Percentiles rank a stretch among this genome's conserved stretches.
Evolutionary conservation across 768 basidiomycete genomes (phyloP).

Genomic region (Leccinum longicurvipes): DNA sequence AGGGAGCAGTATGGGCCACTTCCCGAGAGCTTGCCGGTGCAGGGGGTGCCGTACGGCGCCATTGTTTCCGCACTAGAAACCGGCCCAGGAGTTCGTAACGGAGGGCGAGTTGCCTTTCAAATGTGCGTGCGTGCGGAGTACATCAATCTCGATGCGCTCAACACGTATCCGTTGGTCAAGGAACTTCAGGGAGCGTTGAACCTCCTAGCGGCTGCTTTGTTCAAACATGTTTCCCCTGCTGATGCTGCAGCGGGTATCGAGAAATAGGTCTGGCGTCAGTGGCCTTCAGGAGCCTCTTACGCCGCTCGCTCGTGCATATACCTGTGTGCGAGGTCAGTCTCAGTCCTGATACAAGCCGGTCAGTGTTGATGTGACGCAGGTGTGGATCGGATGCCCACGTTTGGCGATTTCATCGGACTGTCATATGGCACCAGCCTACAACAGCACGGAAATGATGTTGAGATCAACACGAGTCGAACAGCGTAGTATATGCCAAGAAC

Average conservation of each 20-base stretch:
- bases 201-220: constrained; percentile 95
- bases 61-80: constrained; percentile 99
- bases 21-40: constrained; percentile 72
- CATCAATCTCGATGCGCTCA: constrained; percentile 97
- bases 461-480: constrained; percentile 92
- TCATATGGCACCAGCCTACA: constrained; percentile 90
- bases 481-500: constrained; percentile 90
- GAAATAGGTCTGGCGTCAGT: constrained; percentile 90
- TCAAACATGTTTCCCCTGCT: constrained; percentile 99
- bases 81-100: constrained; percentile 92
- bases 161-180: constrained; percentile 93
- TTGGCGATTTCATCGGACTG: constrained; percentile 97
- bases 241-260: constrained; percentile 92
- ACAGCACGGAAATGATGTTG: constrained; percentile 86
- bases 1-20: constrained; percentile 91
- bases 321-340: constrained; percentile 81
- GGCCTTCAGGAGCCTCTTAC: constrained; percentile 90
- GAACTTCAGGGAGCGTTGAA: constrained; percentile 84
- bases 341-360: not conserved
- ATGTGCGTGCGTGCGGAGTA: constrained; percentile 74
- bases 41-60: constrained; percentile 91
- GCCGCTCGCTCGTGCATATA: constrained; percentile 88
- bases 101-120: constrained; percentile 91
- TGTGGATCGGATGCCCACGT: constrained; percentile 99
- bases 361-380: constrained; percentile 42